These are phyloP conservation scores for Carex arenaria DNA, from an alignment of 202 grass and related monocot genomes.

Conservation along the genomic window DNA sequence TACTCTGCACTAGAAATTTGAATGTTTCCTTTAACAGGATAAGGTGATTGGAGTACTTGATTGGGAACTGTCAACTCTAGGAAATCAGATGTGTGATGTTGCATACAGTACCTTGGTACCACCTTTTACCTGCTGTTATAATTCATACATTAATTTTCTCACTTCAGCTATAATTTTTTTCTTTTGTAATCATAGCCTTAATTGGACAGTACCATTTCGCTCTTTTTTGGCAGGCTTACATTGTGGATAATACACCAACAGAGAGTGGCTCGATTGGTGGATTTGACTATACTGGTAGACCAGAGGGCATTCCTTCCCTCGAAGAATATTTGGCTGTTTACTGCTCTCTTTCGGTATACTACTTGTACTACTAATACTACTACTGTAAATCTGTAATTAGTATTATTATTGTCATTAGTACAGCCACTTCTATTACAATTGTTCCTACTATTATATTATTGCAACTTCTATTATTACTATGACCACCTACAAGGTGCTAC, in stretches of 20 bases:
- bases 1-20: conserved; percentile 3
- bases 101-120: conserved; percentile 81
- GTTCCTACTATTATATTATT: neutral
- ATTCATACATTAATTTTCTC: neutral
- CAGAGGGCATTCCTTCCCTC: conserved; percentile 86
- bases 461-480: conserved; percentile 21
- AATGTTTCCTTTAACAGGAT: conserved; percentile 45
- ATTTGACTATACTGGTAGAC: conserved; percentile 54
- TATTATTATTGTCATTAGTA: neutral
- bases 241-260: conserved; percentile 37
- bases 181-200: neutral
- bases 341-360: conserved; percentile 62
- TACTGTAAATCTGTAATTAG: neutral
- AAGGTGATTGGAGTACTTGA: conserved; percentile 91
- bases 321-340: conserved; percentile 84
- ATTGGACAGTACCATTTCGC: neutral
- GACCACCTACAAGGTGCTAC: neutral
- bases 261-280: conserved; percentile 52
- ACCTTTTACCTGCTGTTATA: conserved; percentile 8
- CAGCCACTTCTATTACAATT: neutral
- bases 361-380: neutral
- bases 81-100: conserved; percentile 99
- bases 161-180: neutral
- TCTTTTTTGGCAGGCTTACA: conserved; percentile 50
- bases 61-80: conserved; percentile 98